Conservation (phyloP, 148 eudicot genomes). For the Persicaria tinctoria region DNA sequence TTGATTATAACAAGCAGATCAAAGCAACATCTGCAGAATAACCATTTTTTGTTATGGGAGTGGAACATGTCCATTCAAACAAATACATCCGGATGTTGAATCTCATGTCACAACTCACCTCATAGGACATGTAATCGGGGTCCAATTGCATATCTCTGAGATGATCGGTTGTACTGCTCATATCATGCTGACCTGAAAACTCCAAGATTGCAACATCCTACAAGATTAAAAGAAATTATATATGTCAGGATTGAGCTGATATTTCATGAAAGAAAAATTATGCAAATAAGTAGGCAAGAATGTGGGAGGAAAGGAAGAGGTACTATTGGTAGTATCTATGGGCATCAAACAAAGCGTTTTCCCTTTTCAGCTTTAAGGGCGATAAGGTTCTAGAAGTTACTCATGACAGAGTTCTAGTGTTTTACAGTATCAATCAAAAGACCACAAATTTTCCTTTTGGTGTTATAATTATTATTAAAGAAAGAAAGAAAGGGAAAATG, state of each 20-base stretch:
- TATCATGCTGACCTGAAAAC: constrained; percentile 56
- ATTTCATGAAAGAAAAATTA: background rate
- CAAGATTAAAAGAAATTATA: constrained; percentile 11
- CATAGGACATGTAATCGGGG: constrained; percentile 92
- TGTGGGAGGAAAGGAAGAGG: background rate
- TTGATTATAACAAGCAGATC: background rate
- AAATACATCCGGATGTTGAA: background rate
- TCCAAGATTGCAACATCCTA: constrained; percentile 85
- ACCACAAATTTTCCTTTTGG: background rate
- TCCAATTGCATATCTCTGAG: constrained; percentile 92
- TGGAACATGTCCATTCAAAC: background rate
- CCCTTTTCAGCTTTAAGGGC: background rate
- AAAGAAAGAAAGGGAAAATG: background rate
- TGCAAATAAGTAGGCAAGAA: background rate
- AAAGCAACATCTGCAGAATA: background rate
- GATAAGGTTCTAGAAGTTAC: background rate
- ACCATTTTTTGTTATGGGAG: background rate
- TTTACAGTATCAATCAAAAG: background rate
- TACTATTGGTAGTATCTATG: background rate
- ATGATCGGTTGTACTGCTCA: constrained; percentile 50
- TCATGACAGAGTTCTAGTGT: background rate
- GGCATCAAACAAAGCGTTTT: background rate
- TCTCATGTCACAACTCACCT: constrained; percentile 40
- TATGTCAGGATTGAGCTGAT: background rate
- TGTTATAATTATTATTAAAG: background rate